A percentile compares a stretch with the other conserved stretches of the same genome.
These are phyloP conservation scores for Puccinia brachypodii DNA, from an alignment of 1,284 basidiomycete genomes.

Conservation along the genomic window DNA sequence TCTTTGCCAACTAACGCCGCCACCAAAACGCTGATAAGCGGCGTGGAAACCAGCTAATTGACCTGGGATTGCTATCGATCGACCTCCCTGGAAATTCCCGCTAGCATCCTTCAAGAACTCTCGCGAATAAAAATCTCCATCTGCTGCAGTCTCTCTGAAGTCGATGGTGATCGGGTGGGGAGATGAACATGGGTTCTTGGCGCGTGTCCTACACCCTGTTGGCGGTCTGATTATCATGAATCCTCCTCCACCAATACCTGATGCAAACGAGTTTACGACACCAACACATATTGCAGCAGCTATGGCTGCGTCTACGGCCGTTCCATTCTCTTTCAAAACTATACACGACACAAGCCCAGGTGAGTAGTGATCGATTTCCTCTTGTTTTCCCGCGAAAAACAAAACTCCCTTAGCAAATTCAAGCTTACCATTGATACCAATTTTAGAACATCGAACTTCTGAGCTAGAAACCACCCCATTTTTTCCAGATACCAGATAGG, in stretches of 20 bases:
- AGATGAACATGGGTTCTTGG: background rate
- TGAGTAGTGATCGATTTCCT: background rate
- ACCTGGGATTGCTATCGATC: slow-evolving; percentile 79
- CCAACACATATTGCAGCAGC: slow-evolving; percentile 77
- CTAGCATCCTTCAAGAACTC: slow-evolving; percentile 69
- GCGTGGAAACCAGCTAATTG: slow-evolving; percentile 79
- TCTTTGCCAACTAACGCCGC: slow-evolving; percentile 72
- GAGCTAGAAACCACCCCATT: slow-evolving; percentile 84
- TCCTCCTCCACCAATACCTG: slow-evolving; percentile 82
- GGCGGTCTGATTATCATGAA: slow-evolving; percentile 86
- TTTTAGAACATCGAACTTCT: slow-evolving; percentile 75
- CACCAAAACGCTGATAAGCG: slow-evolving; percentile 70
- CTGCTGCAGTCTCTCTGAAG: slow-evolving; percentile 83
- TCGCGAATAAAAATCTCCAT: slow-evolving; percentile 64
- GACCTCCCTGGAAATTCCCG: slow-evolving; percentile 69
- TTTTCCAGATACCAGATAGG: slow-evolving; percentile 70
- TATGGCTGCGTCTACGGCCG: slow-evolving; percentile 84
- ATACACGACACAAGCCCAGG: background rate
- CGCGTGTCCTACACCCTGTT: slow-evolving; percentile 1
- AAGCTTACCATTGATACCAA: slow-evolving; percentile 72
- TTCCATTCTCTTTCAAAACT: slow-evolving; percentile 68
- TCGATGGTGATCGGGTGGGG: slow-evolving; percentile 64
- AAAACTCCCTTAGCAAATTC: too few relatives aligned
- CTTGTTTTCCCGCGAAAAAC: background rate
- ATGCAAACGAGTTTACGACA: slow-evolving; percentile 83